phyloP scores from a whole-genome alignment of 768 basidiomycete species.

The Leccinum aurantiacum region DNA sequence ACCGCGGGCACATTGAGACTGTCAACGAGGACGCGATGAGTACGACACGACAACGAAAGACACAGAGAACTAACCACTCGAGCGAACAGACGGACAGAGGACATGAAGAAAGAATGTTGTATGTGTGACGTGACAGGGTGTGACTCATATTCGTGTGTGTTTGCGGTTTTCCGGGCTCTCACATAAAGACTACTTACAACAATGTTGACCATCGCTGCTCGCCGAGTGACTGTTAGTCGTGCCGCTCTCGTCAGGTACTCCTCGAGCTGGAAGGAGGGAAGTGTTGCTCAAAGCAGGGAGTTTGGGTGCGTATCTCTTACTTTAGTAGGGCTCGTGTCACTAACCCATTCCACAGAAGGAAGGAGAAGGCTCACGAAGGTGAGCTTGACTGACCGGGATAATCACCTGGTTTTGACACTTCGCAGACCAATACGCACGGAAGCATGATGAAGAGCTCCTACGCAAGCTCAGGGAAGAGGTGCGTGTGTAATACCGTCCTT shows the following conservation, averaged over 20 bases:
- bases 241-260: constrained; percentile 36
- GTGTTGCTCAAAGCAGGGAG: constrained; percentile 59
- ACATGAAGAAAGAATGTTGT: constrained; percentile 53
- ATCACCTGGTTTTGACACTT: constrained; percentile 1
- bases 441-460: constrained; percentile 57
- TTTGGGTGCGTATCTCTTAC: constrained; percentile 51
- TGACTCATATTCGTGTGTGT: constrained; percentile 27
- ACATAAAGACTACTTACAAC: not conserved
- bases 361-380: constrained; percentile 73
- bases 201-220: constrained; percentile 31
- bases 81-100: constrained; percentile 53
- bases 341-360: constrained; percentile 48
- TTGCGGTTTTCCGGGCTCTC: not conserved
- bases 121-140: constrained; percentile 45
- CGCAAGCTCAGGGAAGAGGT: constrained; percentile 61
- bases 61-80: constrained; percentile 40
- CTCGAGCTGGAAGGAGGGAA: constrained; percentile 49
- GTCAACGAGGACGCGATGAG: constrained; percentile 11
- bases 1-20: constrained; percentile 48
- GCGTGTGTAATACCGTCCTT: constrained; percentile 23
- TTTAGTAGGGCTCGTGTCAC: not conserved
- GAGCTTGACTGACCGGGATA: constrained; percentile 7
- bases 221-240: constrained; percentile 42
- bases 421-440: constrained; percentile 62
- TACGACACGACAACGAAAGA: constrained; percentile 1